phyloP scores from a whole-genome alignment of 139 green algal genomes.

The Picochlorum sp. region DNA sequence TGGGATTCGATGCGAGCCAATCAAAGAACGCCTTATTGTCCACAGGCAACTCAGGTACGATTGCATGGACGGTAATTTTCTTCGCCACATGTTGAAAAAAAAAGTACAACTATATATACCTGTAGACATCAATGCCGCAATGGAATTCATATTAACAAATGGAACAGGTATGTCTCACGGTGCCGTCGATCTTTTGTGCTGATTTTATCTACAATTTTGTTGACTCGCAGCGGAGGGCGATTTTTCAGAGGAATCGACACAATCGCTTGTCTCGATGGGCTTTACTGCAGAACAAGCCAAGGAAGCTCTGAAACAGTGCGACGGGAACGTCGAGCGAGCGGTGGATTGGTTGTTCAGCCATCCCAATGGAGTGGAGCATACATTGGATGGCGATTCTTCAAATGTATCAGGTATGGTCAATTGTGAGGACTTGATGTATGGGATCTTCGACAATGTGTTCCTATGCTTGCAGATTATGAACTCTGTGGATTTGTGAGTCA shows the following conservation, averaged over 20 bases:
- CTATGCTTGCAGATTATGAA: constrained; percentile 56
- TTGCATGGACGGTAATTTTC: not conserved
- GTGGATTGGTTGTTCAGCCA: constrained; percentile 91
- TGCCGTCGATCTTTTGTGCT: not conserved
- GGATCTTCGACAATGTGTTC: too few species aligned
- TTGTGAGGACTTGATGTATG: too few species aligned
- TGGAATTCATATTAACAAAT: constrained; percentile 88
- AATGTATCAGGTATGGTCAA: too few species aligned
- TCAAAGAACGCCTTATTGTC: constrained; percentile 65
- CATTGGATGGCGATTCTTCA: constrained; percentile 30
- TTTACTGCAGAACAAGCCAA: constrained; percentile 31
- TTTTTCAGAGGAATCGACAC: constrained; percentile 6
- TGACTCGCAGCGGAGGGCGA: not conserved
- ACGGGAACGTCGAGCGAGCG: constrained; percentile 76
- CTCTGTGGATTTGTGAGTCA: constrained; percentile 89
- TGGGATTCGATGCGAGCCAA: constrained; percentile 85
- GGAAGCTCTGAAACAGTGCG: constrained; percentile 52
- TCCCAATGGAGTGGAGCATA: constrained; percentile 68
- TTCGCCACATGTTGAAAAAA: not conserved
- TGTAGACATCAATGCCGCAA: constrained; percentile 57
- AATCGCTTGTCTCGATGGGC: constrained; percentile 5
- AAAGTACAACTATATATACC: not conserved
- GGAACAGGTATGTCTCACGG: not conserved
- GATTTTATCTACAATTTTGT: not conserved
- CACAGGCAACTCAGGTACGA: constrained; percentile 21